phyloP scores from a whole-genome alignment of 139 green algal genomes.

The Trebouxia sp. region DNA sequence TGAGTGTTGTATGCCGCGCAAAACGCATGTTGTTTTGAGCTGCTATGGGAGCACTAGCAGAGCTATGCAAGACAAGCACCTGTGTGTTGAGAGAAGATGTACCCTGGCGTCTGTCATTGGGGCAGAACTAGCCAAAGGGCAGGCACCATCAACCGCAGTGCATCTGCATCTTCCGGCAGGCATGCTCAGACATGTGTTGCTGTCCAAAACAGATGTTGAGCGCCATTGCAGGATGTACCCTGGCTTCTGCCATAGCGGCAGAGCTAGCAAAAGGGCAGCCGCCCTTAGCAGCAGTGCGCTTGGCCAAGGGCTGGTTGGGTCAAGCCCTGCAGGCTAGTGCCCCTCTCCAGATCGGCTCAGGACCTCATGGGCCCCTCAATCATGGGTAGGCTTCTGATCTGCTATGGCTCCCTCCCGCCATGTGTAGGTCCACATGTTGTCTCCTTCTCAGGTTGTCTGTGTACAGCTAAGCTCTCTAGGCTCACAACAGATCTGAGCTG shows the following conservation, averaged over 20 bases:
- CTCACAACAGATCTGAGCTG: no score
- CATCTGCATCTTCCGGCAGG: conserved; percentile 49
- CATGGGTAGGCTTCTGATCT: conserved; percentile 47
- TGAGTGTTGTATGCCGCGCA: no score
- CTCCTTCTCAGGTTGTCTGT: no score
- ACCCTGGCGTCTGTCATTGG: conserved; percentile 86
- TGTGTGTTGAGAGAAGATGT: no score
- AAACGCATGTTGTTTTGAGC: no score
- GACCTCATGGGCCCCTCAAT: conserved; percentile 81
- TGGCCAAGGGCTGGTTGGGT: conserved; percentile 73
- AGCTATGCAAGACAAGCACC: no score
- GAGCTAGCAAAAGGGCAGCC: conserved; percentile 79
- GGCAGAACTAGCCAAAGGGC: conserved; percentile 79
- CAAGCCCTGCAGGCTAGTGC: conserved; percentile 58
- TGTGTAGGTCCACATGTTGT: no score
- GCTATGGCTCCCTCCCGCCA: background rate
- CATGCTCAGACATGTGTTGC: no score
- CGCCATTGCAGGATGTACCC: conserved; percentile 75
- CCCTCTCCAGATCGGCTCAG: conserved; percentile 63
- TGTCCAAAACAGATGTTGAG: no score
- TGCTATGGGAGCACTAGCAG: no score
- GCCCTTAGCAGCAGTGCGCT: conserved; percentile 55
- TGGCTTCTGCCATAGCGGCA: conserved; percentile 84
- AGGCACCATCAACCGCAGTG: no score
- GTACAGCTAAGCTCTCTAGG: no score